These are phyloP conservation scores for Phytophthora crassamura DNA, from an alignment of 352 stramenopile genomes.

Conservation along the genomic window DNA sequence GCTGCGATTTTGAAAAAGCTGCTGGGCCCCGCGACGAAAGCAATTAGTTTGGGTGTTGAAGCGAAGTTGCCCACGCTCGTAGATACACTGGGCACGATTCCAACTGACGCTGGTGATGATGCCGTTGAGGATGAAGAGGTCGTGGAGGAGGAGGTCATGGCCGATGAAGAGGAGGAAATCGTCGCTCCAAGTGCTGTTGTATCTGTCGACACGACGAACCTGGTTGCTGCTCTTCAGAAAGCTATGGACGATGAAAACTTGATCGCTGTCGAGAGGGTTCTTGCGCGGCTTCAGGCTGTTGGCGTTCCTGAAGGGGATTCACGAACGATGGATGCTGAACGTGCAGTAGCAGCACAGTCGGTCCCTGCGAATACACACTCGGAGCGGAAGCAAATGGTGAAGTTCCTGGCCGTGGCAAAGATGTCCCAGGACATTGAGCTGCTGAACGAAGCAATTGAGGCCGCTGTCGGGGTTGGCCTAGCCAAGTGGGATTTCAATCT, in stretches of 20 bases:
- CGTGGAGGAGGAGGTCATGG: constrained; percentile 25
- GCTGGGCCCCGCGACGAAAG: constrained; percentile 50
- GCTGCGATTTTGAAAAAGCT: constrained; percentile 38
- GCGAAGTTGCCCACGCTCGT: constrained; percentile 52
- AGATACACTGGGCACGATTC: constrained; percentile 33
- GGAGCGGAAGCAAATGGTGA: constrained; percentile 80
- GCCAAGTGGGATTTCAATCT: constrained; percentile 87
- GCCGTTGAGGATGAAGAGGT: constrained; percentile 29
- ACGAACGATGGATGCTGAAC: constrained; percentile 42
- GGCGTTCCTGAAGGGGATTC: constrained; percentile 41
- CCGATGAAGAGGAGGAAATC: constrained; percentile 10
- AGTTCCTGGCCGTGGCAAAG: constrained; percentile 77
- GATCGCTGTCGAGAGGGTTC: constrained; percentile 62
- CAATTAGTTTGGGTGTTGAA: constrained; percentile 66
- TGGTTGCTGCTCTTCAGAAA: constrained; percentile 64
- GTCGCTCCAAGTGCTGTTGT: constrained; percentile 3
- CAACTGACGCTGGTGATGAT: constrained; percentile 13
- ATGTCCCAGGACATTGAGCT: constrained; percentile 73
- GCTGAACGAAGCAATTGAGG: constrained; percentile 71
- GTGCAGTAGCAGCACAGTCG: constrained; percentile 36
- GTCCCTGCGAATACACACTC: constrained; percentile 49
- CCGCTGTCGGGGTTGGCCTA: constrained; percentile 60
- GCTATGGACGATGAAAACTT: constrained; percentile 75
- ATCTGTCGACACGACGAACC: constrained; percentile 42
- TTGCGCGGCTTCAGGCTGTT: constrained; percentile 50